phyloP scores from a whole-genome alignment of 495 filamentous ascomycete species.

The Xylaria sp. region DNA sequence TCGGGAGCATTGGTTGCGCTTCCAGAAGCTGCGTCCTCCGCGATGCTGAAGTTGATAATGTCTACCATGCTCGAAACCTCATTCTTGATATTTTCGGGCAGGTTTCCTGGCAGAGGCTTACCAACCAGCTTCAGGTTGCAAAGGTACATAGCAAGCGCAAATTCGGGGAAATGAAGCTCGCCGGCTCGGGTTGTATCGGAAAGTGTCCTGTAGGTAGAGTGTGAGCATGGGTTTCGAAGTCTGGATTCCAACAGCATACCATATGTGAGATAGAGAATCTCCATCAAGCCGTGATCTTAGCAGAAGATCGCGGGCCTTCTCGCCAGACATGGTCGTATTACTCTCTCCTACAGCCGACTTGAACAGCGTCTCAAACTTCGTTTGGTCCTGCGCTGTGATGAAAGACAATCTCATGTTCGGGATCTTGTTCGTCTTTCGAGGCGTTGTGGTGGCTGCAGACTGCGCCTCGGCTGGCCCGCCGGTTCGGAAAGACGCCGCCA shows the following conservation, averaged over 20 bases:
- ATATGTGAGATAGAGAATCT: conserved; percentile 83
- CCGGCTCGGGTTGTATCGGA: conserved; percentile 97
- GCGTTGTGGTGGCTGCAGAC: conserved; percentile 52
- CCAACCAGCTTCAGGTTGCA: conserved; percentile 93
- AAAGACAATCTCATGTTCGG: conserved; percentile 96
- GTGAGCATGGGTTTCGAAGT: conserved; percentile 25
- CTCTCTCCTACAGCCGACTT: conserved; percentile 88
- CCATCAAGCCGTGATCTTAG: conserved; percentile 86
- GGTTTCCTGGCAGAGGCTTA: conserved; percentile 72
- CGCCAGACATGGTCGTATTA: conserved; percentile 87
- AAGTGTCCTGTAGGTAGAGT: conserved; percentile 68
- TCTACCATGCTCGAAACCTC: conserved; percentile 99
- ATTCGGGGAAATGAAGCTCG: conserved; percentile 96
- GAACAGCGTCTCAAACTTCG: conserved; percentile 98
- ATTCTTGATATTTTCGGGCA: conserved; percentile 89
- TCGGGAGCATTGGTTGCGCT: conserved; percentile 75
- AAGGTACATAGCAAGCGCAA: conserved; percentile 97
- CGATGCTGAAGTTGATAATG: conserved; percentile 94
- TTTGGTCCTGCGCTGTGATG: conserved; percentile 93
- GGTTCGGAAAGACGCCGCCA: conserved; percentile 84
- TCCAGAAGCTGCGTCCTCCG: conserved; percentile 71
- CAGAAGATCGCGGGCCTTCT: conserved; percentile 87
- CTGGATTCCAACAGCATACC: conserved; percentile 56
- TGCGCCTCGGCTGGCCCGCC: conserved; percentile 59
- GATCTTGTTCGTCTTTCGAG: conserved; percentile 68